Percentiles rank a stretch among this genome's conserved stretches.
phyloP scores from a whole-genome alignment of 2,329 filamentous ascomycete species.

The Fusarium phyllophilum region DNA sequence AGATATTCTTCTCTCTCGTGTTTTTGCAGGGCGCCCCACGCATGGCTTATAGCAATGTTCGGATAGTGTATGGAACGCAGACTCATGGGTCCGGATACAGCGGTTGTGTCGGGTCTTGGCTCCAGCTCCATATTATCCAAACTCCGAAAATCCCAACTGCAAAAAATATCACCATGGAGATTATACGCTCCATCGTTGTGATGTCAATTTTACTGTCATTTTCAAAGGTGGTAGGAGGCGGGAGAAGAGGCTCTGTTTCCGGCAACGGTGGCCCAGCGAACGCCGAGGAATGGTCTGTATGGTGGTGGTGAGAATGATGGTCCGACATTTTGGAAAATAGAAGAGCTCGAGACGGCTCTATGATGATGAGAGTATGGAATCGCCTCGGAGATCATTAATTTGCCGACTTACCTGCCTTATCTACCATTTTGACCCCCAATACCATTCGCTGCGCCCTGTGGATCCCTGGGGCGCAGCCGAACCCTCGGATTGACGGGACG shows the following conservation, averaged over 20 bases:
- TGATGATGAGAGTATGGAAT: background rate
- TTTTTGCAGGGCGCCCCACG: fast-evolving
- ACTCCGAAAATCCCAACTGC: fast-evolving
- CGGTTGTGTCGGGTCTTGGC: background rate
- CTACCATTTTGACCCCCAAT: background rate
- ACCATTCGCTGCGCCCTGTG: background rate
- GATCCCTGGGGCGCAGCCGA: background rate
- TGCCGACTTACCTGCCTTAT: background rate
- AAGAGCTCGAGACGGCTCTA: background rate
- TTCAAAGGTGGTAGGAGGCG: background rate
- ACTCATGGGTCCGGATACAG: background rate
- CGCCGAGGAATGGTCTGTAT: background rate
- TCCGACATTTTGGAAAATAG: background rate
- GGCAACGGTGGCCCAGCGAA: background rate
- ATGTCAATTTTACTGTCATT: background rate
- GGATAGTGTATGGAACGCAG: fast-evolving
- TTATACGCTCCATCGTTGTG: background rate
- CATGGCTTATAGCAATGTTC: background rate
- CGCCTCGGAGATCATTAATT: background rate
- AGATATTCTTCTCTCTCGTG: background rate
- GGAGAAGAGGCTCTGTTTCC: background rate
- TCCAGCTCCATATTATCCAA: background rate
- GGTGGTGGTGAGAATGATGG: background rate
- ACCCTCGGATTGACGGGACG: background rate
- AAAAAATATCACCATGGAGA: background rate